phyloP scores from a whole-genome alignment of 2,329 filamentous ascomycete species.

The Aspergillus sp. region DNA sequence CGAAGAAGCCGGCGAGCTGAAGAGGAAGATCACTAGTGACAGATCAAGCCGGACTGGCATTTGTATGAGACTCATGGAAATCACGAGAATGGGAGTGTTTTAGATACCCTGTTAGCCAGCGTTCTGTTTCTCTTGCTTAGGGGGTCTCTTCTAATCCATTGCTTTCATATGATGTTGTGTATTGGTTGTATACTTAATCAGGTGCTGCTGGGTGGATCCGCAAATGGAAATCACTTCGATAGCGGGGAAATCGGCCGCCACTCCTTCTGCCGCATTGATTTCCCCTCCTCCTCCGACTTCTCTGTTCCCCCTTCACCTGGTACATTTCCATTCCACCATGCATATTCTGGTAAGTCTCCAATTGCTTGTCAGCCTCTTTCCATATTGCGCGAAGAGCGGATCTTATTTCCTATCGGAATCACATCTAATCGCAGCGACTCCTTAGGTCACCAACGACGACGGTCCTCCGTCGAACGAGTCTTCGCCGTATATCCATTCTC shows the following conservation, averaged over 20 bases:
- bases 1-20: conserved; percentile 29
- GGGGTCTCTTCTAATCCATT: too few relatives aligned
- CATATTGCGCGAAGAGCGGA: not conserved
- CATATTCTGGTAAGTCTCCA: conserved; percentile 49
- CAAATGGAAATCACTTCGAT: conserved; percentile 15
- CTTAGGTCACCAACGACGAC: conserved; percentile 66
- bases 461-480: conserved; percentile 75
- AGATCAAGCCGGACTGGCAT: not conserved
- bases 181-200: not conserved
- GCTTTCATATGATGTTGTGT: not conserved
- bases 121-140: not conserved
- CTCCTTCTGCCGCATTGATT: conserved; percentile 13
- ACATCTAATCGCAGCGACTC: conserved; percentile 7
- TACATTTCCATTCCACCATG: conserved; percentile 33
- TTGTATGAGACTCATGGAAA: not conserved
- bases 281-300: conserved; percentile 15
- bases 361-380: not conserved
- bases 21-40: conserved; percentile 12
- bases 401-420: not conserved
- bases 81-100: not conserved
- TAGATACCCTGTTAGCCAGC: conserved; percentile 3
- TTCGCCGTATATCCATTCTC: conserved; percentile 75
- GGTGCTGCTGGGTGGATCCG: conserved; percentile 14
- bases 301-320: conserved; percentile 8
- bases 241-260: conserved; percentile 8